Evolutionary conservation across 2,329 filamentous ascomycete species (phyloP).

Genomic region (Fusarium sp.): DNA sequence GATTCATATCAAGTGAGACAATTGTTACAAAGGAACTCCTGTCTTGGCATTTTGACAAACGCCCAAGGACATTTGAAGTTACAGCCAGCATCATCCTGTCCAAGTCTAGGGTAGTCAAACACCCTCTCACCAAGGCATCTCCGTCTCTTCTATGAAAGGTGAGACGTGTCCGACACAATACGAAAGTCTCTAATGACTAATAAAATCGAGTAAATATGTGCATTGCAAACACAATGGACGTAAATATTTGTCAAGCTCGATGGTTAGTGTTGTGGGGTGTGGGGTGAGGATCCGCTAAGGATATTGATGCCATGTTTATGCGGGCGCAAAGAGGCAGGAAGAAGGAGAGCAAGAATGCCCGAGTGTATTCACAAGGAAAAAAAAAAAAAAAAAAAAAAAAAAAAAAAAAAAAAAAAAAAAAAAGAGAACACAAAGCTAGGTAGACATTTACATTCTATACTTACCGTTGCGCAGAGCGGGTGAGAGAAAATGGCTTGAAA

Average conservation of each 20-base stretch:
- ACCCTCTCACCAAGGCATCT: no score
- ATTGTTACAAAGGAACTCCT: background rate
- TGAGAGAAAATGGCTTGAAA: background rate
- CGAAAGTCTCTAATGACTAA: background rate
- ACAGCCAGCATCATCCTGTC: background rate
- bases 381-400: no score
- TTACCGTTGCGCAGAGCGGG: conserved; percentile 7
- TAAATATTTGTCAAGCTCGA: background rate
- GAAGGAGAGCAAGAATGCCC: background rate
- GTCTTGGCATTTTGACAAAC: background rate
- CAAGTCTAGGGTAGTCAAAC: background rate
- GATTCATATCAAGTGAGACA: background rate
- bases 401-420: no score
- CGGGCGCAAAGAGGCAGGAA: background rate
- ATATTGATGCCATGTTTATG: background rate
- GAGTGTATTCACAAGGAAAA: background rate
- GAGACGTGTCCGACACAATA: background rate
- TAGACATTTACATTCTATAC: background rate
- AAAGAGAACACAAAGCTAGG: background rate
- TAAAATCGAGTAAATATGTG: no score
- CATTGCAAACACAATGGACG: background rate
- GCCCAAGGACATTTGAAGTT: background rate
- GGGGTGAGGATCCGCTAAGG: background rate
- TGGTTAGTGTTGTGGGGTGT: background rate
- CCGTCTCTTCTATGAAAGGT: background rate